These are phyloP conservation scores for Pholiota conissans DNA, from an alignment of 768 basidiomycete genomes.

Conservation along the genomic window DNA sequence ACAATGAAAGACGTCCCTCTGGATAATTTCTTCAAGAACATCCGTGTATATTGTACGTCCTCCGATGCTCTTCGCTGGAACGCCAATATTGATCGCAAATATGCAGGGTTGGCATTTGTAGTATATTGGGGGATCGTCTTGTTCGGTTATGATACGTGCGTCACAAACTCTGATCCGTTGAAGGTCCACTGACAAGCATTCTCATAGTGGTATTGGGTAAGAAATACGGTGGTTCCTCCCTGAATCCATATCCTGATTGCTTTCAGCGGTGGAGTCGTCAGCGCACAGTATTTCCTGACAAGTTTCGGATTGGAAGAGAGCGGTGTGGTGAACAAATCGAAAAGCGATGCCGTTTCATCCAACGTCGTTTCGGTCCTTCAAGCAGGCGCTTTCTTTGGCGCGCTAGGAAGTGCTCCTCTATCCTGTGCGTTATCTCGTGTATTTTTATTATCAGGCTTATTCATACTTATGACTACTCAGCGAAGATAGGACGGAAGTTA, in stretches of 20 bases:
- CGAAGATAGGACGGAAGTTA: slow-evolving; percentile 62
- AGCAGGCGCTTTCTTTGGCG: slow-evolving; percentile 88
- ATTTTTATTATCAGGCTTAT: not conserved
- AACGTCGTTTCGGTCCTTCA: slow-evolving; percentile 89
- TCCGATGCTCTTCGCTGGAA: not conserved
- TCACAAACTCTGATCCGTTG: not conserved
- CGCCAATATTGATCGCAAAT: not conserved
- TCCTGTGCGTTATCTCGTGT: slow-evolving; percentile 46
- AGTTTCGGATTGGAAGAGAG: slow-evolving; percentile 61
- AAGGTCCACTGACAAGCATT: not conserved
- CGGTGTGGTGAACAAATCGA: slow-evolving; percentile 36
- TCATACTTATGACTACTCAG: slow-evolving; percentile 29
- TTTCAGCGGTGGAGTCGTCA: slow-evolving; percentile 69
- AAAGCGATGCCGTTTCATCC: slow-evolving; percentile 59
- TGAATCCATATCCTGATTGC: not conserved
- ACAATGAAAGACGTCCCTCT: not conserved
- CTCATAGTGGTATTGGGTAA: slow-evolving; percentile 26
- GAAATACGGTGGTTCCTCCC: not conserved
- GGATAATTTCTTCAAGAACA: slow-evolving; percentile 45
- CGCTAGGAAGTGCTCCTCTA: slow-evolving; percentile 68
- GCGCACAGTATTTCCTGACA: slow-evolving; percentile 55
- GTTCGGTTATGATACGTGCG: slow-evolving; percentile 74
- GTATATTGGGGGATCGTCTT: slow-evolving; percentile 78
- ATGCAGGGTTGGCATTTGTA: slow-evolving; percentile 66
- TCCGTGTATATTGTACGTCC: slow-evolving; percentile 51